Base-by-base conservation (phyloP, 768 basidiomycete genomes). In the Amyloporia xantha region DNA sequence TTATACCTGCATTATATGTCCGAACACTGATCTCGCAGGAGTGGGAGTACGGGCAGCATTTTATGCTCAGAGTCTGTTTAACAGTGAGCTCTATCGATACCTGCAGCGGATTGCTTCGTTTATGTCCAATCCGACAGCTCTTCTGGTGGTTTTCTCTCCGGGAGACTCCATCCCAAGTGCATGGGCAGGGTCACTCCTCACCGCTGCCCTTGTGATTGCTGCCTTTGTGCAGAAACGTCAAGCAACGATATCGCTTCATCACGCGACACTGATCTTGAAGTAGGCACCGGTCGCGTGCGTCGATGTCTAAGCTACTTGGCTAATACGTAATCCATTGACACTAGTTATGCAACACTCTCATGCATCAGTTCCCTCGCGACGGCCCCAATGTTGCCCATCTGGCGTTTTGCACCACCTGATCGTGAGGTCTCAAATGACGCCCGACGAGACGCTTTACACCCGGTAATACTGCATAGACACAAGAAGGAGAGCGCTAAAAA, bases 31-130 rank as follows among this genome's bases (percentile, higher is more conserved):
- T 41, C 47, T 63, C 2, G 50, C 59, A 1, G 62, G 62, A 11
- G 50, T 63, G 21, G 62, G 62, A 3, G 62, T 63, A 2, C 47
- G 62, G 19, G 45, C 53, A 11, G 62, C 62, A 20, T 63, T 63
- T 51, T 63, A 63, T 35, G 15, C 56, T 3, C 62, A 63, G 36
- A 63, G 62, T 27, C 17, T 56, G 10, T 40, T 62, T 41, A 59
- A 60, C 36, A 53, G 61, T 60, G 41, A 47, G 61, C 53, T 39
- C 38, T 6, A 7, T 39, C 17, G 9, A 13, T 19, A 21, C 38
- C 6, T 21, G 6, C 38, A 21, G 17, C 15, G 10, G 20, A 9
- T 28, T 11, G 1, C 40, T 35, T 28, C 36, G 40, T 25, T 46
- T 25, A 43, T 19, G 19, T 15, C 13, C 25, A 33, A 30, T 10